phyloP scores from a whole-genome alignment of 2,329 filamentous ascomycete species.

The Thielaviopsis musarum region DNA sequence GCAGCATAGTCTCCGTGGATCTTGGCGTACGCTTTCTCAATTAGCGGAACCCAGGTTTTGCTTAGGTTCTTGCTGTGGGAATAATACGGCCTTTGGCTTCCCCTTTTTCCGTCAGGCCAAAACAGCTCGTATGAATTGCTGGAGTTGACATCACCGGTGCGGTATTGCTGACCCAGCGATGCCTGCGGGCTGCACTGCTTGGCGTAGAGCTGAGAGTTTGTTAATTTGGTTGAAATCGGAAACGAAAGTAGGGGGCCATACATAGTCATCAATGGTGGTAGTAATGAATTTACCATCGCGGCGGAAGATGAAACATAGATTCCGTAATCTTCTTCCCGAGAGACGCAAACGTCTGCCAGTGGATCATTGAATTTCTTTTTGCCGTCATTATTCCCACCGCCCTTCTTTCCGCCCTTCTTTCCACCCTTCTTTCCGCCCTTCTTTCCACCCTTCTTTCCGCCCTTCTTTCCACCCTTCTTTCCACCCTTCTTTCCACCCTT shows the following conservation, averaged over 20 bases:
- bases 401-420: slow-evolving; percentile 45
- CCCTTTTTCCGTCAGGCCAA: too few relatives aligned
- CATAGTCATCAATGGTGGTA: slow-evolving; percentile 40
- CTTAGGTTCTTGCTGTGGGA: too few relatives aligned
- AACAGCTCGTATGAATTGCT: too few relatives aligned
- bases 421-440: slow-evolving; percentile 25
- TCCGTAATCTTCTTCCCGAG: slow-evolving; percentile 52
- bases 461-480: slow-evolving; percentile 33
- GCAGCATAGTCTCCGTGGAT: too few relatives aligned
- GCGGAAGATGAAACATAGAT: slow-evolving; percentile 75
- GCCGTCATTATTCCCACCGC: slow-evolving; percentile 45
- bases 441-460: slow-evolving; percentile 37
- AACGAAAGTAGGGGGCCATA: slow-evolving; percentile 15
- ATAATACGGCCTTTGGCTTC: too few relatives aligned
- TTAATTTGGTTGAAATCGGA: slow-evolving; percentile 13
- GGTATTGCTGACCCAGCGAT: too few relatives aligned
- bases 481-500: slow-evolving; percentile 45
- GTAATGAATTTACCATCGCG: slow-evolving; percentile 60
- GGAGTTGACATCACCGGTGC: too few relatives aligned
- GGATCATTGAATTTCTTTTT: slow-evolving; percentile 51
- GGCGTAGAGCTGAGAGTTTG: slow-evolving; percentile 17
- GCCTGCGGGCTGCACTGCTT: too few relatives aligned
- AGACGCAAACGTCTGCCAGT: slow-evolving; percentile 45
- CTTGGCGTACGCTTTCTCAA: too few relatives aligned
- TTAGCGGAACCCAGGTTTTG: too few relatives aligned